These are phyloP conservation scores for Parathielavia hyrcaniae DNA, from an alignment of 495 filamentous ascomycete genomes.

Conservation along the genomic window DNA sequence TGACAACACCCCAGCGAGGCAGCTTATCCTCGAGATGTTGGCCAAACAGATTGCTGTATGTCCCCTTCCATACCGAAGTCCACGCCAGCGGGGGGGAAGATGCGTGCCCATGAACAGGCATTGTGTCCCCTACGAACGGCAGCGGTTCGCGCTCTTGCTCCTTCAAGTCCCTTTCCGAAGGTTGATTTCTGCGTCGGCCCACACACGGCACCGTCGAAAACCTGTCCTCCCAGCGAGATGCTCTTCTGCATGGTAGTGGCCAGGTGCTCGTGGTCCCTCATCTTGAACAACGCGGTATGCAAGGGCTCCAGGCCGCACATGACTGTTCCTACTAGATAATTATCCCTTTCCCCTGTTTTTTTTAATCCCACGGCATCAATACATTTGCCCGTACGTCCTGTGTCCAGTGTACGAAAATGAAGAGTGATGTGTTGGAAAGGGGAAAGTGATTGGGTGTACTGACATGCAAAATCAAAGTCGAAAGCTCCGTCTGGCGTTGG, in stretches of 20 bases:
- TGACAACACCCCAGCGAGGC: not conserved
- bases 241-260: constrained; percentile 1
- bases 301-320: not conserved
- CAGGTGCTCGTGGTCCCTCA: not conserved
- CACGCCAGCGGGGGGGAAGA: constrained; percentile 2
- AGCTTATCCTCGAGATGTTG: not conserved
- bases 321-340: not conserved
- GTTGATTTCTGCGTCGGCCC: not conserved
- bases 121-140: not conserved
- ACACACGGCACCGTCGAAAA: not conserved
- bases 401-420: not conserved
- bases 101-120: not conserved
- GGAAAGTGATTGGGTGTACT: not conserved
- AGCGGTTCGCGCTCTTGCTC: not conserved
- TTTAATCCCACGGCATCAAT: not conserved
- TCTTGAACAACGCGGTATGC: not conserved
- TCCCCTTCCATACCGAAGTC: constrained; percentile 2
- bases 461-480: not conserved
- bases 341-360: not conserved
- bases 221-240: not conserved
- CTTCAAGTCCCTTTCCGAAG: constrained; percentile 1
- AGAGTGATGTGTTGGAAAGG: not conserved
- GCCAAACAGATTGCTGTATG: not conserved
- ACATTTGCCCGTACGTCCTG: not conserved
- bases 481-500: not conserved